These are phyloP conservation scores for Epichloe typhina DNA, from an alignment of 2,329 filamentous ascomycete species.

Conservation along the genomic window DNA sequence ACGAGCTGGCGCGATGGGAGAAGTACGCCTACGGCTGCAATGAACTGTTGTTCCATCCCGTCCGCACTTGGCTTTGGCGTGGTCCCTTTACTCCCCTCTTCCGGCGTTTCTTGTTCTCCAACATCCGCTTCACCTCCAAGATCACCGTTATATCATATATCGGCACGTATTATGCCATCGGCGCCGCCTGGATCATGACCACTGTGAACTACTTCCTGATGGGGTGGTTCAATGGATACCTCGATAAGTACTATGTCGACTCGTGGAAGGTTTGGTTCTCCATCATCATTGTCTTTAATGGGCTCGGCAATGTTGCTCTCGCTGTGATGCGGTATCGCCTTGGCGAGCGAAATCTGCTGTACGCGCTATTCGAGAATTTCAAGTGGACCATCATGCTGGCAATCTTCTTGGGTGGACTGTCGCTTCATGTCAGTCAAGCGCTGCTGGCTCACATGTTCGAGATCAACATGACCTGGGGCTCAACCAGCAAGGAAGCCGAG, in stretches of 20 bases:
- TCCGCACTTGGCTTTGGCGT: constrained; percentile 56
- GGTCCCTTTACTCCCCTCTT: constrained; percentile 74
- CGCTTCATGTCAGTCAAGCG: constrained; percentile 68
- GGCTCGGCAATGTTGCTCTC: constrained; percentile 57
- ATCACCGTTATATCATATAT: constrained; percentile 66
- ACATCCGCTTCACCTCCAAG: constrained; percentile 63
- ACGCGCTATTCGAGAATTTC: constrained; percentile 48
- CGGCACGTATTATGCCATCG: constrained; percentile 70
- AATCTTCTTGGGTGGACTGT: constrained; percentile 73
- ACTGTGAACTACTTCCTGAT: constrained; percentile 62
- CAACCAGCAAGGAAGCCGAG: constrained; percentile 71
- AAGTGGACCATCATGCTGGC: constrained; percentile 63
- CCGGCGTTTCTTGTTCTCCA: constrained; percentile 57
- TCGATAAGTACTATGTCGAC: constrained; percentile 71
- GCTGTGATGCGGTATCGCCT: constrained; percentile 61
- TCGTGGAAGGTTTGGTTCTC: constrained; percentile 72
- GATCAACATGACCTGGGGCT: constrained; percentile 76
- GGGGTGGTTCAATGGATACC: constrained; percentile 63
- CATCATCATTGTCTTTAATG: constrained; percentile 67
- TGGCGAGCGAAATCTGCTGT: constrained; percentile 47
- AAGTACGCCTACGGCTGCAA: constrained; percentile 80
- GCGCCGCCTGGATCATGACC: constrained; percentile 62
- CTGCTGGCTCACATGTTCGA: constrained; percentile 73
- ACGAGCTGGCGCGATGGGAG: constrained; percentile 75
- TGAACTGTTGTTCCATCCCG: constrained; percentile 68